These are phyloP conservation scores for Quercus tomentella DNA, from an alignment of 331 rosid genomes.

Conservation along the genomic window DNA sequence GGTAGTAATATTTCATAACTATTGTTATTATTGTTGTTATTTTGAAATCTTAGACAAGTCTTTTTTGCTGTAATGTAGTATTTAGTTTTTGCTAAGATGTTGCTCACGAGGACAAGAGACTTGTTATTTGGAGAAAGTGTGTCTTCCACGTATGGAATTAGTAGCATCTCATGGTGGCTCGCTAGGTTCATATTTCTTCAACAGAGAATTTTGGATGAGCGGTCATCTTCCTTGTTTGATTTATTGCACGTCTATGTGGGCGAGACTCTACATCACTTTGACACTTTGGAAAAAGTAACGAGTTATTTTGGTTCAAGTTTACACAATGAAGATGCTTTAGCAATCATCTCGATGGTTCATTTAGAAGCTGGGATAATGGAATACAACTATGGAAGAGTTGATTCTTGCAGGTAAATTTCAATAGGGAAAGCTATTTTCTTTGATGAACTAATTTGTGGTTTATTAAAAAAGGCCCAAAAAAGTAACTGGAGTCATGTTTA, in stretches of 20 bases:
- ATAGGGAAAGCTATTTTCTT: neutral
- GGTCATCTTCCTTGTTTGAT: constrained; percentile 79
- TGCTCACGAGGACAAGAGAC: constrained; percentile 64
- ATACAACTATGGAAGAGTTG: constrained; percentile 75
- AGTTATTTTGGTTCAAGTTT: constrained; percentile 62
- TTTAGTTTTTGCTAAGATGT: constrained; percentile 78
- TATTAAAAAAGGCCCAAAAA: neutral
- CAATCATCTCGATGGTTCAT: constrained; percentile 61
- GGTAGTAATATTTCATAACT: neutral
- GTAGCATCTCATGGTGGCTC: constrained; percentile 89
- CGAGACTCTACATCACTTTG: constrained; percentile 49
- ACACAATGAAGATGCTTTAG: constrained; percentile 40
- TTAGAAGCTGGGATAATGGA: constrained; percentile 89
- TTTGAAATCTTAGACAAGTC: neutral
- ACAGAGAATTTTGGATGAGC: constrained; percentile 79
- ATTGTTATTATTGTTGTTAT: neutral
- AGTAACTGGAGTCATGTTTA: neutral
- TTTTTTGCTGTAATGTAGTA: constrained; percentile 47
- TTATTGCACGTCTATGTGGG: constrained; percentile 59
- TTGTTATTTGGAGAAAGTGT: constrained; percentile 32
- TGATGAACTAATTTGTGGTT: neutral
- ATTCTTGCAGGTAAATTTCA: constrained; percentile 68
- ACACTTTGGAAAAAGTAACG: constrained; percentile 43
- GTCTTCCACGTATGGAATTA: constrained; percentile 34
- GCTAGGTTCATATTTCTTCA: constrained; percentile 67